These are phyloP conservation scores for Aquilaria sinensis DNA, from an alignment of 345 rosid genomes.

Conservation along the genomic window DNA sequence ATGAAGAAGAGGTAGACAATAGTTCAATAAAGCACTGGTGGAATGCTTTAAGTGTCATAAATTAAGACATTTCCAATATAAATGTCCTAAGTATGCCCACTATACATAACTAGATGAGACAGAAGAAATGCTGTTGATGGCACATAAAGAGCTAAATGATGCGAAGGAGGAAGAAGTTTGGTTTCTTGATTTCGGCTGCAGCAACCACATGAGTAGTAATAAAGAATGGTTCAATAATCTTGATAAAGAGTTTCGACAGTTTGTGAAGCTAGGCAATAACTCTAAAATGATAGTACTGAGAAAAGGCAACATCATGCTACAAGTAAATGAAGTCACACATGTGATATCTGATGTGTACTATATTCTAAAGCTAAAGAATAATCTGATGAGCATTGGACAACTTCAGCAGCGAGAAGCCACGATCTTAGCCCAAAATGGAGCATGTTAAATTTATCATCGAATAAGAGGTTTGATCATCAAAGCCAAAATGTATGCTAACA, in stretches of 20 bases:
- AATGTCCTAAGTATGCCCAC: no score
- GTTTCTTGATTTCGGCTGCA: no score
- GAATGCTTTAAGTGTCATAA: no score
- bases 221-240: neutral
- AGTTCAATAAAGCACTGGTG: no score
- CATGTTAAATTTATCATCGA: neutral
- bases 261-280: neutral
- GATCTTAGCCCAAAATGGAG: neutral
- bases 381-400: neutral
- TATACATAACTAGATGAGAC: neutral
- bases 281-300: slow-evolving; percentile 2
- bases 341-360: neutral
- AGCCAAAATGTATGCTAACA: neutral
- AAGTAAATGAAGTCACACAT: neutral
- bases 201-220: neutral
- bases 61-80: no score
- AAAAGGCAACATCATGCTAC: neutral
- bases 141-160: neutral
- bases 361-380: neutral
- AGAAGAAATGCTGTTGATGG: no score
- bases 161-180: no score
- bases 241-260: neutral
- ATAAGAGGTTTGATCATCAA: no score
- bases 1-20: no score
- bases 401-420: neutral